A percentile compares a stretch with the other conserved stretches of the same genome.
phyloP scores from a whole-genome alignment of 169 alveolate species.

The Plasmodium fragile region DNA sequence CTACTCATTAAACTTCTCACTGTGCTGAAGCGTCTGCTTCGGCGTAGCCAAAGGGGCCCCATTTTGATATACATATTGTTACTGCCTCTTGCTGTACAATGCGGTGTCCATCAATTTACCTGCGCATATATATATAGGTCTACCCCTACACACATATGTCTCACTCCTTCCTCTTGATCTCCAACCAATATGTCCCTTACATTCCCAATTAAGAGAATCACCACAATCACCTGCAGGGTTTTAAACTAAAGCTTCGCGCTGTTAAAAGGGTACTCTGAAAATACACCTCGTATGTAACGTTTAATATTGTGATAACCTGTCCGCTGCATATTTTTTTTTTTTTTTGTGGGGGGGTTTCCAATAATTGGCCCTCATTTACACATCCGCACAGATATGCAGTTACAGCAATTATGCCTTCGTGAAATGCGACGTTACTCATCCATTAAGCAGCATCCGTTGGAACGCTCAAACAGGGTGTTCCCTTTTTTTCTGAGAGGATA shows the following conservation, averaged over 20 bases:
- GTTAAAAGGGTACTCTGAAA: background rate
- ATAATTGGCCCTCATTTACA: background rate
- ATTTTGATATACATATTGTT: background rate
- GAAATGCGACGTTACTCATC: background rate
- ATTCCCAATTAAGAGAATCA: background rate
- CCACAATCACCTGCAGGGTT: background rate
- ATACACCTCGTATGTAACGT: background rate
- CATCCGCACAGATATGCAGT: background rate
- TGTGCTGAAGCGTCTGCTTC: slow-evolving; percentile 41
- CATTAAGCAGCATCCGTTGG: background rate
- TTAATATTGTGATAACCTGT: background rate
- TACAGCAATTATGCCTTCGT: background rate
- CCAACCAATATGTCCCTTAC: background rate
- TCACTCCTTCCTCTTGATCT: background rate
- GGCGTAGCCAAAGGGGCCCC: background rate
- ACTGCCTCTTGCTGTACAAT: background rate
- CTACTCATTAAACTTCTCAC: slow-evolving; percentile 21
- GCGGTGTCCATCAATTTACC: background rate
- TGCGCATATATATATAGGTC: background rate
- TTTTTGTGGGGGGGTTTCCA: background rate
- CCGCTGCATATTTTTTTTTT: background rate
- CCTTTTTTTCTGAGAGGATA: background rate
- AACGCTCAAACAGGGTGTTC: background rate
- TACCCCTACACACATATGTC: background rate
- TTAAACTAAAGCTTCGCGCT: background rate